Evolutionary conservation across 768 basidiomycete genomes (phyloP).

Genomic region (Tricholomella constricta): DNA sequence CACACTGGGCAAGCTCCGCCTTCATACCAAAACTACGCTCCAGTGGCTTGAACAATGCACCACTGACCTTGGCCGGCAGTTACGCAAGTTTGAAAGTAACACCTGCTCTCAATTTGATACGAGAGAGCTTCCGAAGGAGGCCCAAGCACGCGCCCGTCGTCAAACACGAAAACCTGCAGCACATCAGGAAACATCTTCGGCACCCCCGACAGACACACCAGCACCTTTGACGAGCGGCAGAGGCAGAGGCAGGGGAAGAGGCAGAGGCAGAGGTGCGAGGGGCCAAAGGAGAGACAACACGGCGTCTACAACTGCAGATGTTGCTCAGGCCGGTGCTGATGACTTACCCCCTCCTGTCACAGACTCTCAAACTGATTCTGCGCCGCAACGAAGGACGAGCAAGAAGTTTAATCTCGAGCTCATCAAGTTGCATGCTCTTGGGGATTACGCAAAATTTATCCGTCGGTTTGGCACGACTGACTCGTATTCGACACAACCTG

Average conservation of each 20-base stretch:
- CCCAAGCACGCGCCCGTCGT: conserved; percentile 5
- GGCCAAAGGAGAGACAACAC: too few species aligned
- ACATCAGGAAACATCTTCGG: too few species aligned
- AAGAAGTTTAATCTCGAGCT: conserved; percentile 17
- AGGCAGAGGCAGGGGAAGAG: background rate
- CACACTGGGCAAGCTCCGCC: conserved; percentile 21
- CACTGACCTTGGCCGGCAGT: conserved; percentile 3
- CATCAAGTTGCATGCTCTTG: conserved; percentile 16
- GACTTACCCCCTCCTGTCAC: too few species aligned
- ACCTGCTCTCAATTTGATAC: conserved; percentile 11
- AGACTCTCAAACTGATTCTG: too few species aligned
- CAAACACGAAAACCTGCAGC: background rate
- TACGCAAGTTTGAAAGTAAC: conserved; percentile 4
- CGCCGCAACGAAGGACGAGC: background rate
- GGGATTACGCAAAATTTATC: conserved; percentile 12
- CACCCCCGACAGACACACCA: background rate
- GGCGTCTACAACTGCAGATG: too few species aligned
- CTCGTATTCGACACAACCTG: conserved; percentile 13
- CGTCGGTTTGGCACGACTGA: conserved; percentile 7
- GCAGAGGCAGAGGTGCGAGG: background rate
- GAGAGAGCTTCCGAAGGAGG: conserved; percentile 9
- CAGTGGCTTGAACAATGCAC: conserved; percentile 5
- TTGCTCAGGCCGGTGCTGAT: too few species aligned
- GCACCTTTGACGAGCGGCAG: background rate
- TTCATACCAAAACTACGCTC: conserved; percentile 17